A percentile compares a stretch with the other conserved stretches of the same genome.
Conservation (phyloP, 2,329 filamentous ascomycete species). For the Trichoderma pleuroti region DNA sequence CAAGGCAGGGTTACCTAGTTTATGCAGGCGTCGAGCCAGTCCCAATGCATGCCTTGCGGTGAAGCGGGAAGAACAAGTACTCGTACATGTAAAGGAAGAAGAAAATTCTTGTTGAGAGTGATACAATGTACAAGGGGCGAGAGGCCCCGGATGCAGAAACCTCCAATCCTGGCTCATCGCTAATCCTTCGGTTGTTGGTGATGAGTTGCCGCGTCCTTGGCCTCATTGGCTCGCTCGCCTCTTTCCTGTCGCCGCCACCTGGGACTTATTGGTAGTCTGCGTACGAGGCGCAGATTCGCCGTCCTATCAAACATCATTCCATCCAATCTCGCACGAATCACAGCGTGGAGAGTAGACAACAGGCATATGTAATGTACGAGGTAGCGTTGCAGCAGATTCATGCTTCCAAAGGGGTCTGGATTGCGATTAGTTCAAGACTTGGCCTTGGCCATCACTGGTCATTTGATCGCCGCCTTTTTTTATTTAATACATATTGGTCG, state of each 20-base stretch:
- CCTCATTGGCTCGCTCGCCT: background rate
- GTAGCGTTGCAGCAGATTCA: background rate
- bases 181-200: background rate
- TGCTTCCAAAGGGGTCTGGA: conserved; percentile 3
- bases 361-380: background rate
- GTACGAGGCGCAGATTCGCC: background rate
- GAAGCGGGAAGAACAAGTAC: background rate
- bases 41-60: background rate
- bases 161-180: background rate
- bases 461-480: background rate
- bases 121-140: background rate
- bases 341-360: background rate
- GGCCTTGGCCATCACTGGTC: background rate
- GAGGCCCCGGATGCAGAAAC: background rate
- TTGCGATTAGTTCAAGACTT: background rate
- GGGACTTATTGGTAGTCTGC: background rate
- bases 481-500: background rate
- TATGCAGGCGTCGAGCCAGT: background rate
- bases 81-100: background rate
- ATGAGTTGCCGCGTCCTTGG: background rate
- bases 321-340: conserved; percentile 2
- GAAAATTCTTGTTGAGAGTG: background rate
- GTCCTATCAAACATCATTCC: background rate
- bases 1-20: background rate
- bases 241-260: background rate